Evolutionary conservation across 2,329 filamentous ascomycete genomes (phyloP).

Genomic region (Pseudogymnoascus verrucosus): DNA sequence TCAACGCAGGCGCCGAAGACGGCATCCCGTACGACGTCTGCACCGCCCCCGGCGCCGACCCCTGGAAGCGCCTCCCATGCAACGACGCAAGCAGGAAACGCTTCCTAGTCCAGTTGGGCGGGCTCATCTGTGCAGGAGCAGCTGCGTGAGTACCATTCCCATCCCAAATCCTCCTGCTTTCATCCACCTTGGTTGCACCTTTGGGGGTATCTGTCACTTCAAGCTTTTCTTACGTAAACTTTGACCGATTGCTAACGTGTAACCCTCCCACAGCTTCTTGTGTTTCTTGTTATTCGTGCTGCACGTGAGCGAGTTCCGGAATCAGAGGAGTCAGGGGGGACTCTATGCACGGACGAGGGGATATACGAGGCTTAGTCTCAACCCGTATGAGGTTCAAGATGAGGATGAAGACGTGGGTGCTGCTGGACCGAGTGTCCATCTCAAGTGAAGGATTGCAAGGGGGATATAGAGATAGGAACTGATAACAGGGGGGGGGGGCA

Average conservation of each 20-base stretch:
- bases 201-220: neutral
- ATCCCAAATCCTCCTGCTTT: neutral
- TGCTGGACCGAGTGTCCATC: neutral
- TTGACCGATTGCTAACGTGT: neutral
- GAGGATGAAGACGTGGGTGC: neutral
- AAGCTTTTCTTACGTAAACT: neutral
- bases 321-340: neutral
- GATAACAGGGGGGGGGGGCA: neutral
- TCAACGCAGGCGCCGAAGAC: neutral
- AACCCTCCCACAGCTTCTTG: neutral
- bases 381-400: slow-evolving; percentile 2
- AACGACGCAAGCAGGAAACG: neutral
- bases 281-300: neutral
- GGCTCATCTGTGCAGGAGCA: neutral
- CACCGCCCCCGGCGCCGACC: neutral
- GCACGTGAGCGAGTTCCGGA: neutral
- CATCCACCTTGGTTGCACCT: neutral
- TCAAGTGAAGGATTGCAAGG: neutral
- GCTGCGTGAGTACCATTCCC: neutral
- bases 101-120: neutral
- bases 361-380: neutral
- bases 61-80: neutral
- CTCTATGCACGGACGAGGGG: neutral
- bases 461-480: neutral
- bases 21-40: neutral